phyloP scores from a whole-genome alignment of 2,329 filamentous ascomycete genomes.

The Tolypocladium capitatum region DNA sequence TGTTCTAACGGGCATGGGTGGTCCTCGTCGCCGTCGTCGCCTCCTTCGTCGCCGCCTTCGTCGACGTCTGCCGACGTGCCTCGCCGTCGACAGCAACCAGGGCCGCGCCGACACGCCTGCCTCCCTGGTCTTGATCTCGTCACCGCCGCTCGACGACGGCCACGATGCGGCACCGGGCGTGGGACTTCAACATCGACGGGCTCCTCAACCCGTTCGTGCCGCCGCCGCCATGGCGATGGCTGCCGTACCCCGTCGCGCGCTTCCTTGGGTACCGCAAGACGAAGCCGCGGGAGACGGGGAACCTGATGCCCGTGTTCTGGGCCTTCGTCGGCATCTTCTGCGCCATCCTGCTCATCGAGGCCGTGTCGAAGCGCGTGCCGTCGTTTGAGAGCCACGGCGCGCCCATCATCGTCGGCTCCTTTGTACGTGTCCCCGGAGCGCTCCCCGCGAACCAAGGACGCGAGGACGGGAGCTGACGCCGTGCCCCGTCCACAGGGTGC shows the following conservation, averaged over 20 bases:
- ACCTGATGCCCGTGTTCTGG: slow-evolving; percentile 46
- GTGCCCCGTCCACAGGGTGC: slow-evolving; percentile 42
- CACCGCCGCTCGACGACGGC: neutral
- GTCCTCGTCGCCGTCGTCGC: neutral
- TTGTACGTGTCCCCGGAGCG: slow-evolving; percentile 36
- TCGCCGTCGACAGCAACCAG: neutral
- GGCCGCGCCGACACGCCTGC: neutral
- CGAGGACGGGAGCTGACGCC: neutral
- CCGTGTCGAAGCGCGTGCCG: slow-evolving; percentile 39
- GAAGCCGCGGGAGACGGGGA: slow-evolving; percentile 32
- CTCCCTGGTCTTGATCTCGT: too few relatives aligned
- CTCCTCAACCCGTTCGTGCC: slow-evolving; percentile 60
- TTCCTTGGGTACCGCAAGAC: slow-evolving; percentile 51
- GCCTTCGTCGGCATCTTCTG: slow-evolving; percentile 51
- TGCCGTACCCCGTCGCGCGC: slow-evolving; percentile 54
- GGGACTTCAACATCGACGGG: slow-evolving; percentile 64
- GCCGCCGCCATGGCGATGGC: slow-evolving; percentile 43
- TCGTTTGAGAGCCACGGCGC: slow-evolving; percentile 37
- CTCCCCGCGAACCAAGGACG: too few relatives aligned
- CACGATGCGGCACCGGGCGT: slow-evolving; percentile 12
- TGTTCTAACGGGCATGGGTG: too few relatives aligned
- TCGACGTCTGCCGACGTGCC: too few relatives aligned
- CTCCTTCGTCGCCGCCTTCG: neutral
- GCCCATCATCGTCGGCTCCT: slow-evolving; percentile 55
- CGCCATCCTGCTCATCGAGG: slow-evolving; percentile 45